Percentiles rank a stretch among this genome's conserved stretches.
Evolutionary conservation across 768 basidiomycete species (phyloP).

Genomic region (Panellus pusillus): DNA sequence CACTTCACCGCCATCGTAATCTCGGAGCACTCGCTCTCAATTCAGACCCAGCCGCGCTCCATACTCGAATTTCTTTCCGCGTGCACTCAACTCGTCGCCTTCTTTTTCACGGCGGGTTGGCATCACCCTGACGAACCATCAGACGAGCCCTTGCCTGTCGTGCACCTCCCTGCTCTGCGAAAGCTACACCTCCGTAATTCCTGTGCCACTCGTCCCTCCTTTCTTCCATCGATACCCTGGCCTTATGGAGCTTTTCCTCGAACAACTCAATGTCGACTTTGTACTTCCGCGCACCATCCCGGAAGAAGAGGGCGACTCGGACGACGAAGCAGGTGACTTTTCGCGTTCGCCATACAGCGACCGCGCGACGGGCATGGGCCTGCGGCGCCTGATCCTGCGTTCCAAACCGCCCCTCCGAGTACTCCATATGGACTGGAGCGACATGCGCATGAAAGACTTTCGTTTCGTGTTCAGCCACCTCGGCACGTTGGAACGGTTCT

Average conservation of each 20-base stretch:
- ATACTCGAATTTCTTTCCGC: constrained; percentile 61
- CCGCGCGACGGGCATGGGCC: constrained; percentile 77
- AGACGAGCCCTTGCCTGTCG: constrained; percentile 36
- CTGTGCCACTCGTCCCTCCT: constrained; percentile 66
- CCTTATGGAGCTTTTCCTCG: constrained; percentile 60
- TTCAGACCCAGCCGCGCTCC: constrained; percentile 44
- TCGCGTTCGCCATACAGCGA: constrained; percentile 79
- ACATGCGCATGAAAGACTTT: constrained; percentile 85
- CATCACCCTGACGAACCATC: constrained; percentile 40
- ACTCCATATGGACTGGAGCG: constrained; percentile 79
- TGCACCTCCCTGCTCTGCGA: constrained; percentile 58
- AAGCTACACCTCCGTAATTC: constrained; percentile 57
- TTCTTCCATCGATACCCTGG: constrained; percentile 63
- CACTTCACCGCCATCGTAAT: constrained; percentile 60
- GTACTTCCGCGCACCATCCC: constrained; percentile 31
- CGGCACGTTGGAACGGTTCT: constrained; percentile 56
- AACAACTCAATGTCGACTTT: constrained; percentile 67
- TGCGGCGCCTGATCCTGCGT: constrained; percentile 62
- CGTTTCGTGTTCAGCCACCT: constrained; percentile 62
- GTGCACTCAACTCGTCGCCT: constrained; percentile 60
- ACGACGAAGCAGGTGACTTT: constrained; percentile 71
- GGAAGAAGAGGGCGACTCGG: constrained; percentile 65
- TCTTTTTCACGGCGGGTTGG: constrained; percentile 53
- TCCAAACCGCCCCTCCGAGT: constrained; percentile 62
- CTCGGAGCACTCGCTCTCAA: constrained; percentile 42